These are phyloP conservation scores for Ascochyta viciae-villosae DNA, from an alignment of 2,329 filamentous ascomycete genomes.

Conservation along the genomic window DNA sequence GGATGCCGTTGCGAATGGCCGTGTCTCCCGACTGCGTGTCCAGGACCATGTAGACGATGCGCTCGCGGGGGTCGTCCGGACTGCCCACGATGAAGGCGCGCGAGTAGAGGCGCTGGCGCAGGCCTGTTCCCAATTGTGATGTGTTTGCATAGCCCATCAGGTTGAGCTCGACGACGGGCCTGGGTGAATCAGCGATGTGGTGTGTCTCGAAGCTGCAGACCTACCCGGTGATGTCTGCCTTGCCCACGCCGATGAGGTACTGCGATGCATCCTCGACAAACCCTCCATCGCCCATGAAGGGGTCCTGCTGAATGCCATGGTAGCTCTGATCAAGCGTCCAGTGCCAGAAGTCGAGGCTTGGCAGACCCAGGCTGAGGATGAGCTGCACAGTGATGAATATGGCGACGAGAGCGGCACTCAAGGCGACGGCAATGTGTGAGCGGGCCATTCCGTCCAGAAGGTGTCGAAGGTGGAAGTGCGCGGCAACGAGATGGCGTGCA, in stretches of 20 bases:
- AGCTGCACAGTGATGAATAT: constrained; percentile 46
- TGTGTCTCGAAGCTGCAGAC: background rate
- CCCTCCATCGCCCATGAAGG: constrained; percentile 32
- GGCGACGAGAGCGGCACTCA: constrained; percentile 45
- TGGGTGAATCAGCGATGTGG: constrained; percentile 31
- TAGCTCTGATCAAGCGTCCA: constrained; percentile 33
- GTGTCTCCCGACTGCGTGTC: constrained; percentile 91
- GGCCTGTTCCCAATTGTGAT: constrained; percentile 80
- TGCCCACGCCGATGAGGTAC: constrained; percentile 73
- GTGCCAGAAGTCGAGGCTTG: constrained; percentile 48
- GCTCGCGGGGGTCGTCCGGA: constrained; percentile 68
- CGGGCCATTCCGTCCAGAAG: constrained; percentile 46
- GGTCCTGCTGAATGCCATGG: constrained; percentile 32
- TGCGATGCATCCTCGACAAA: constrained; percentile 50
- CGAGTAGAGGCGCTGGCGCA: constrained; percentile 87
- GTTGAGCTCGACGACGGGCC: constrained; percentile 87
- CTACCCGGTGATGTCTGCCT: constrained; percentile 75
- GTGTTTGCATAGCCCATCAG: constrained; percentile 91
- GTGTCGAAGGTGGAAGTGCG: constrained; percentile 28
- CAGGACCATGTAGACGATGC: constrained; percentile 86
- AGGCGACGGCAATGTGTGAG: constrained; percentile 48
- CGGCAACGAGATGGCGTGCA: background rate
- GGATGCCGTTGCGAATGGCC: constrained; percentile 83
- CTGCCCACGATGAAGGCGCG: constrained; percentile 87
- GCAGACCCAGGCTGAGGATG: constrained; percentile 43